Evolutionary conservation across 352 stramenopile species (phyloP), one percentile per base, ranked within the genome.

Genomic region (Thraustotheca clavata): DNA sequence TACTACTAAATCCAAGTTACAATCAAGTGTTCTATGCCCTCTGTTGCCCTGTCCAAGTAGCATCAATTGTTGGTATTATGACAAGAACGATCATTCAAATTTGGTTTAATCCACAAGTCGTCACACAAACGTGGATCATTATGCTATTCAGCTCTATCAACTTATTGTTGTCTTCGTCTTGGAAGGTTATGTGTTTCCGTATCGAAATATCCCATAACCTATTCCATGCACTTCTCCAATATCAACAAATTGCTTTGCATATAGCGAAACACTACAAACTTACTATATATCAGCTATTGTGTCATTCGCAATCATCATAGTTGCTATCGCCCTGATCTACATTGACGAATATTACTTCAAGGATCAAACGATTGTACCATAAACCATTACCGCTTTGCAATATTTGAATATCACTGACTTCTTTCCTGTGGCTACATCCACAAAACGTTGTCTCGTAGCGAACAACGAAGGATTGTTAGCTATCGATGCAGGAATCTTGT

Each of bases 61-160:
- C 66, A 14, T 67, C 66, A 26, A 49, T 71, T 9, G 55, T 68
- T 41, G 66, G 55, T 4, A 61, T 71, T 35, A 71, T 71, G 66
- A 71, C 52, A 33, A 60, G 66, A 26, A 62, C 66, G n/a, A 34
- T 52, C 7, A 68, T 71, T 22, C 66, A 71, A 18, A 68, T 62
- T 38, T 55, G 60, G 36, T 71, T 71, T 50, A 62, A 61, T 20
- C 59, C 66, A 27, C 22, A 33, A 14, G 38, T 71, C 14, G 66
- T 68, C 0, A 34, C 66, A 9, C 66, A 60, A 32, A 60, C 66
- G 29, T 70, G 52, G 39, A 16, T 68, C 11, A 27, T 71, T 4
- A 60, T 60, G 26, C 11, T 68, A 20, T 60, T 71, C 33, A 68
- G 67, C 33, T 29, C 68, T 11, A 47, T 48, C 38, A 71, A 71